Conservation (phyloP, 306 rosid species). For the Lathyrus sativus region DNA sequence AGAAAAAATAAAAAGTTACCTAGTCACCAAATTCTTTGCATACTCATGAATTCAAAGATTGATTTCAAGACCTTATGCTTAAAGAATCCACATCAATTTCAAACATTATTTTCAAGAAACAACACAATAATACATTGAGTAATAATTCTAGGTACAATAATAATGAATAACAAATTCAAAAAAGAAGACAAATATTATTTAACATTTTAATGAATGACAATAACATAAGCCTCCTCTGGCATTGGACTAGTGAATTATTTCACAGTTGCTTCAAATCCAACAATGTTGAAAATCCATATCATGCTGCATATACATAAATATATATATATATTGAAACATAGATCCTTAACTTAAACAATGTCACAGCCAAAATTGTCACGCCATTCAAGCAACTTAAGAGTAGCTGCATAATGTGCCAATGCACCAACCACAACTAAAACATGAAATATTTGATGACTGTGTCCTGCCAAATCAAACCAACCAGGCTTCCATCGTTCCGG, state of each 20-base stretch:
- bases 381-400: slow-evolving; percentile 77
- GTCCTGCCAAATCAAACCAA: slow-evolving; percentile 90
- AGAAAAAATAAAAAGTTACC: too few relatives aligned
- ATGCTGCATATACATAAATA: slow-evolving; percentile 4
- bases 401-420: slow-evolving; percentile 79
- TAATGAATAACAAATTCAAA: slow-evolving; percentile 19
- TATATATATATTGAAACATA: slow-evolving; percentile 7
- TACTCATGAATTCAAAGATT: background rate
- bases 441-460: slow-evolving; percentile 93
- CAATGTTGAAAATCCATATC: slow-evolving; percentile 33
- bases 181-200: slow-evolving; percentile 14
- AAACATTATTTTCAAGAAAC: background rate
- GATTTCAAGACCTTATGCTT: background rate
- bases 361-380: slow-evolving; percentile 65
- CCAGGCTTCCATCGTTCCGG: slow-evolving; percentile 95
- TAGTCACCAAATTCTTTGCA: too few relatives aligned
- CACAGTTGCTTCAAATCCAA: slow-evolving; percentile 35
- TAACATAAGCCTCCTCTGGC: background rate
- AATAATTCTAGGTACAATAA: slow-evolving; percentile 29
- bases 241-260: slow-evolving; percentile 20
- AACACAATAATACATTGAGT: slow-evolving; percentile 9
- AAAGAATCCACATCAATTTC: background rate
- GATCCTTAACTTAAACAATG: slow-evolving; percentile 22
- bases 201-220: slow-evolving; percentile 22
- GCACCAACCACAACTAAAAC: slow-evolving; percentile 84